Base-by-base conservation (phyloP, 1,284 basidiomycete genomes). In the Marasmius fiardii region DNA sequence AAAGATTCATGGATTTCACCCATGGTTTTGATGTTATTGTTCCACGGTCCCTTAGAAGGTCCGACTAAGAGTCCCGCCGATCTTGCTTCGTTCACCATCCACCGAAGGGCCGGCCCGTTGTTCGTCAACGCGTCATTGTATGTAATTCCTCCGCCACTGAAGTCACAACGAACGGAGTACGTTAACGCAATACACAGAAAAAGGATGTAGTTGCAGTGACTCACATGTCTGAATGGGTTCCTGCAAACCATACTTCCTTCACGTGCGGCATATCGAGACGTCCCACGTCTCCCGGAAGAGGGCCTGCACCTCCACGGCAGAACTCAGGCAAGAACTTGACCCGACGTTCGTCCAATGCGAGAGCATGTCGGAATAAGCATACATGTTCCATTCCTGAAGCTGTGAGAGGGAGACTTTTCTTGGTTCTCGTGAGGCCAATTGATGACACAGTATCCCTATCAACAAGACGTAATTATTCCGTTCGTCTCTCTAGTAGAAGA, bases 371-470 rank as follows among this genome's bases (percentile, higher is more conserved):
- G 48, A 61, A 63, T 33, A 58, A 58, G 37, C 61, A 62, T 21
- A 59, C 57, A 37, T 57, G 58, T 7, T 57, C 52, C 20, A 52
- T 51, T 24, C 44, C 53, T 6, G 47, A 39, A 28, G 47, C 50
- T 18, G 61, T 63, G 12, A 28, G 23, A 26, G 57, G 56, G 14
- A 55, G 31, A 4, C 12, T 49, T n/a, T n/a, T n/a, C 20, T 58
- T 56, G 1, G 43, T 20, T 20, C 62, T 54, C 3, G 53, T 33
- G 5, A 67, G n/a, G 2, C 65, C 64, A 20, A 61, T 20, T 4
- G 60, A 59, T 26, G 59, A 59, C n/a, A 76, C 73, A 0, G 74
- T 75, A 58, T 79, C 78, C 78, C 76, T 78, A 44, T n/a, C n/a
- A n/a, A n/a, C n/a, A 23, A 12, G 16, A 1, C n/a, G 12, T 11